phyloP scores from a whole-genome alignment of 345 rosid species.

The Pistacia integerrima region DNA sequence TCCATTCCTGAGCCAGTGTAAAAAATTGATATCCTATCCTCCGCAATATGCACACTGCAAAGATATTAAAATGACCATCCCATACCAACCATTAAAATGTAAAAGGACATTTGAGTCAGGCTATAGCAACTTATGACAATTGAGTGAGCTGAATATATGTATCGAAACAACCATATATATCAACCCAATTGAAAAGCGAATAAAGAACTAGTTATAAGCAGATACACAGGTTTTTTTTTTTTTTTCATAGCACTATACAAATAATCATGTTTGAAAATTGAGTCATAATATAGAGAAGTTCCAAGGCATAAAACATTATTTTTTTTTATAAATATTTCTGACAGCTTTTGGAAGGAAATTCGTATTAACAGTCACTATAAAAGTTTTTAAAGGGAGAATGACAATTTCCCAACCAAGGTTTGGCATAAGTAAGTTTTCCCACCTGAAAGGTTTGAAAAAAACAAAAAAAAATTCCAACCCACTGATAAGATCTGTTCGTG shows the following conservation, averaged over 20 bases:
- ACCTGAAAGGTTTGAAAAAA: too few species aligned
- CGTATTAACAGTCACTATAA: neutral
- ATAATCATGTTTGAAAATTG: neutral
- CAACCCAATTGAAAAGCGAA: neutral
- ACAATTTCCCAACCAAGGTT: too few species aligned
- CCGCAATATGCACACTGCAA: constrained; percentile 55
- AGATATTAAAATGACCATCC: neutral
- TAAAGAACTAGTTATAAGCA: neutral
- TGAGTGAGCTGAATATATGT: neutral
- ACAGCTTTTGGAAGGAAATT: neutral
- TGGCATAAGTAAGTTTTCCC: too few species aligned
- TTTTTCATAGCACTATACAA: neutral
- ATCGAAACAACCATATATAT: neutral
- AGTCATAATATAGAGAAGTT: neutral
- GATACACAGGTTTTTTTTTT: neutral
- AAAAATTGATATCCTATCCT: constrained; percentile 56
- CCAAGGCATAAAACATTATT: too few species aligned
- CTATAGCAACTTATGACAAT: neutral
- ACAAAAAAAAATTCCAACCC: too few species aligned
- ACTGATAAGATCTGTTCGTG: too few species aligned
- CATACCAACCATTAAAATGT: neutral
- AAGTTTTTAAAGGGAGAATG: neutral
- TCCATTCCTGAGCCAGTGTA: constrained; percentile 90
- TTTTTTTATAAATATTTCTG: neutral
- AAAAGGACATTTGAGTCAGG: neutral